Conservation (phyloP, 177 flowering plant species). For the Viscum album region DNA sequence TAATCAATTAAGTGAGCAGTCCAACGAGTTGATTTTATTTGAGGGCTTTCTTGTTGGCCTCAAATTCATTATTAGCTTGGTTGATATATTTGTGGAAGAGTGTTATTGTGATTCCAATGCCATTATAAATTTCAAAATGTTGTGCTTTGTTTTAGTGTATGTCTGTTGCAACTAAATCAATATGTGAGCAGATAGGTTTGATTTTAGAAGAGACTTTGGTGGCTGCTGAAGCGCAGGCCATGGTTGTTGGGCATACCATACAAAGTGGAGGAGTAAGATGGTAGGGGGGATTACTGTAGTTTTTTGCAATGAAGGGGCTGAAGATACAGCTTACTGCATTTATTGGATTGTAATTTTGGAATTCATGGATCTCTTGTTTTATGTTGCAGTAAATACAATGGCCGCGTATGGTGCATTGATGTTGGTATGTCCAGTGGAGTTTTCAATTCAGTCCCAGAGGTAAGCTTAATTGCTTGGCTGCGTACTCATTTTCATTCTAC, state of each 20-base stretch:
- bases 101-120: neutral
- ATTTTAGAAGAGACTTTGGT: slow-evolving; percentile 56
- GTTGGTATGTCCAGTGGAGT: slow-evolving; percentile 98
- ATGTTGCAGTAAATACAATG: slow-evolving; percentile 51
- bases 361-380: slow-evolving; percentile 7
- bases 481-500: neutral
- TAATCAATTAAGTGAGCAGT: too few species aligned
- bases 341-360: too few species aligned
- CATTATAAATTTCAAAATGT: neutral
- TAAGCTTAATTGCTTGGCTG: slow-evolving; percentile 15
- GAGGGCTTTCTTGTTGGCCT: too few species aligned
- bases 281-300: slow-evolving; percentile 25
- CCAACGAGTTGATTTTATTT: too few species aligned
- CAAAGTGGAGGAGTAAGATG: slow-evolving; percentile 64
- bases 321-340: neutral
- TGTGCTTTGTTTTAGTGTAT: neutral
- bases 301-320: neutral
- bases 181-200: slow-evolving; percentile 42
- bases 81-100: neutral
- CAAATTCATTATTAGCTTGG: too few species aligned
- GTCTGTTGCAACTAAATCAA: slow-evolving; percentile 11
- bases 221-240: slow-evolving; percentile 67
- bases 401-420: slow-evolving; percentile 77
- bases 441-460: slow-evolving; percentile 81
- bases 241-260: slow-evolving; percentile 95